A percentile compares a stretch with the other conserved stretches of the same genome.
These are phyloP conservation scores for Rhynchospora tenuis DNA, from an alignment of 176 grass and related monocot species.

Conservation along the genomic window DNA sequence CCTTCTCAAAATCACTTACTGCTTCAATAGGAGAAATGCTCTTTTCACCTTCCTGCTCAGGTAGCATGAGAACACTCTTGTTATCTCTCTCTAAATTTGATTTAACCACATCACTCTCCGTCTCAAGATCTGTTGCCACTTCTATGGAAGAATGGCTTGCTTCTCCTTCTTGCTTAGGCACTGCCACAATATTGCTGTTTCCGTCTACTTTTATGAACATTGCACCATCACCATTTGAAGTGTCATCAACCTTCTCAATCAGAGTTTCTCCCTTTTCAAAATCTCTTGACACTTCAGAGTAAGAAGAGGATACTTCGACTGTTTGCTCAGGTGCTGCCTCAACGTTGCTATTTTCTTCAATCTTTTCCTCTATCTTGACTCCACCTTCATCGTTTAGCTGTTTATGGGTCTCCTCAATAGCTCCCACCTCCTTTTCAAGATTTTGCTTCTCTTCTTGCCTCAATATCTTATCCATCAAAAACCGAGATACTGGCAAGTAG, in stretches of 20 bases:
- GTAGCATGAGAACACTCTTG: background rate
- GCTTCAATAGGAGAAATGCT: background rate
- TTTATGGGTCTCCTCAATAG: conserved; percentile 5
- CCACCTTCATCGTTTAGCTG: background rate
- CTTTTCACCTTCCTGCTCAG: background rate
- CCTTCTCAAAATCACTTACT: background rate
- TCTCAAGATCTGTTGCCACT: background rate
- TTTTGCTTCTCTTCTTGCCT: conserved; percentile 7
- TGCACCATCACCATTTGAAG: conserved; percentile 5
- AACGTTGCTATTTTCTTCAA: background rate
- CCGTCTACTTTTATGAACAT: background rate
- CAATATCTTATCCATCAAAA: conserved; percentile 26
- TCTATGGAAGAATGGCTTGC: background rate
- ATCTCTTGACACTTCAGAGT: background rate
- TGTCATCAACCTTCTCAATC: background rate
- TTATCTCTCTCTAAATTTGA: background rate
- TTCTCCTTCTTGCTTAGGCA: background rate
- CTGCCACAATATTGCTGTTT: background rate
- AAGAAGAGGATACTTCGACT: background rate
- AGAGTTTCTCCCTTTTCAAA: background rate
- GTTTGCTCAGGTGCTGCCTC: background rate
- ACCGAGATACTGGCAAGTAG: conserved; percentile 24
- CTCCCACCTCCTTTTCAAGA: background rate
- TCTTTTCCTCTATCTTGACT: background rate
- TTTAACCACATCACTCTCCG: background rate